Evolutionary conservation across 495 filamentous ascomycete genomes (phyloP), one percentile per base, ranked within the genome.

Genomic region (Xylaria telfairii): DNA sequence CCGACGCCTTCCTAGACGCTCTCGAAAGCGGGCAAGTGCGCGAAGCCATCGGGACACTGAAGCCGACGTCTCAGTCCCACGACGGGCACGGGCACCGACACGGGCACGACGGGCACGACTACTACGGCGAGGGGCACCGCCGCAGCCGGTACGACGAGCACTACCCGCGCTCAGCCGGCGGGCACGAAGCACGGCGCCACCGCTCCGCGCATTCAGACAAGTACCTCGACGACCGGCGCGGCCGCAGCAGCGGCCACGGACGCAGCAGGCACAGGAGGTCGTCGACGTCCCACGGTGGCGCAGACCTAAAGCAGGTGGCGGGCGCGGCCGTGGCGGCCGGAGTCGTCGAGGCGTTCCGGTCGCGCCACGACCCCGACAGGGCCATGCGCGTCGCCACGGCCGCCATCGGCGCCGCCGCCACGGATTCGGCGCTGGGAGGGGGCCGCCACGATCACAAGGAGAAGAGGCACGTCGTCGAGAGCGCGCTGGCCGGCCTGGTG

Each of bases 341-440:
- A 0, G 64, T 46, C n/a, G 34, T 72, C 19, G 70, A 72, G 57
- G 70, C 70, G n/a, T 72, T 56, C 34, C 63, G 70, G 37, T 72
- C 70, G 30, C 54, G 70, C 15, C 64, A 54, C 24, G 65, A 72
- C 15, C 19, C 54, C 12, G 57, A 72, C 7, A 61, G 57, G 32
- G 47, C 56, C 0, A 7, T 24, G 39, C 39, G 70, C 21, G 65
- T 72, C 2, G 70, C 65, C 1, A 72, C 70, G 56, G 70, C 70
- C 3, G 70, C 70, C 1, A 56, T 68, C 26, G 70, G 70, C 12
- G 70, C 64, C 2, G 69, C 70, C 1, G 65, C 70, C 9, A 72
- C 64, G 19, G 70, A 72, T 37, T 57, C 69, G 12, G 64, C 49
- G 44, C 44, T 72, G 2, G 65, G 46, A 3, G 49, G 44, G 15